Evolutionary conservation across 148 eudicot species (phyloP), one percentile per base, ranked within the genome.

Genomic region (Agrostemma githago): DNA sequence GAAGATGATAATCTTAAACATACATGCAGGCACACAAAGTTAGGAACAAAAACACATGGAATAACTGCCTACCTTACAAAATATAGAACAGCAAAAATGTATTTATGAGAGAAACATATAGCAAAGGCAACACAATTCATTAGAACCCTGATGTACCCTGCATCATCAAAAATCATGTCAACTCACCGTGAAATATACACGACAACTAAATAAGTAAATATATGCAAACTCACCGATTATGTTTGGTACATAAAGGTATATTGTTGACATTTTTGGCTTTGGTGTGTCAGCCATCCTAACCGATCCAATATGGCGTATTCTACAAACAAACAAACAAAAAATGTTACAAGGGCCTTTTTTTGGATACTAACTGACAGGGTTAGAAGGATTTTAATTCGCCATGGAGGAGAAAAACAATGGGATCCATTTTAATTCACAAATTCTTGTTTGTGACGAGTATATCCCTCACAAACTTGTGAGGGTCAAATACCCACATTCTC

Each of bases 191-290:
- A 58, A 66, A 38, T 38, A 58, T 66, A 14, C 9, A 17, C 14
- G 17, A 66, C 62, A 56, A 48, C 6, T 37, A 57, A 54, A 14
- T 3, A 15, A 51, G 56, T 51, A 9, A 51, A 51, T 41, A 17
- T 62, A 3, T 37, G 62, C 40, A 63, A 57, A 79, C 88, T 71
- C 62, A 92, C 97, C 97, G 16, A 92, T 90, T 71, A 93, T 88
- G 72, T 93, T 90, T 43, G 98, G 98, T 57, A 93, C 83, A 76
- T 93, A 93, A 71, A 93, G 90, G 70, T 90, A 93, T n/a, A 90
- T 90, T 6, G 85, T 79, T 11, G 75, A 72, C 77, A 85, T 86
- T 62, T 77, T 77, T 4, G 79, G 83, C 71, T 85, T 91, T 15
- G 89, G 74, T 67, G 72, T 72, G 69, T 87, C 85, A 37, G 84